A percentile compares a stretch with the other conserved stretches of the same genome.
phyloP scores from a whole-genome alignment of 139 green algal species.

The Edaphochlamys debaryana region DNA sequence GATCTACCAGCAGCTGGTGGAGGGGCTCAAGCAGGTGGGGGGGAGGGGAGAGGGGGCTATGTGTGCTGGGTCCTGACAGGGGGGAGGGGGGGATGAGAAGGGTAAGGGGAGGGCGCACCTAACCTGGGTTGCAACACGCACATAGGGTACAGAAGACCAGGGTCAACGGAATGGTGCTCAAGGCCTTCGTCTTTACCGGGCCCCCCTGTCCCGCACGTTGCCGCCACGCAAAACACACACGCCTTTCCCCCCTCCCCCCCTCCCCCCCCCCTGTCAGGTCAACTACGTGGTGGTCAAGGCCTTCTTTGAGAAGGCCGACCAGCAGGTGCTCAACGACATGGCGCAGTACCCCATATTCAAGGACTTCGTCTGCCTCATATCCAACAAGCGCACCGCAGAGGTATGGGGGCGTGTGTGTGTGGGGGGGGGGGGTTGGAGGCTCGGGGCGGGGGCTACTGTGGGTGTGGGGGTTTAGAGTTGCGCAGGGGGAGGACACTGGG shows the following conservation, averaged over 20 bases:
- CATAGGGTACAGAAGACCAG: too few relatives aligned
- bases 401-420: neutral
- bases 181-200: too few relatives aligned
- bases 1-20: conserved; percentile 44
- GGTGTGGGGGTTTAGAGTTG: too few relatives aligned
- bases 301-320: conserved; percentile 23
- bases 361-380: conserved; percentile 31
- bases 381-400: conserved; percentile 24
- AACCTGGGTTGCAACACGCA: too few relatives aligned
- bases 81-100: neutral
- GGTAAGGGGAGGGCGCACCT: neutral
- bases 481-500: too few relatives aligned
- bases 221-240: too few relatives aligned
- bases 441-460: too few relatives aligned
- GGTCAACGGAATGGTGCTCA: too few relatives aligned
- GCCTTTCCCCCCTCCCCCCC: too few relatives aligned
- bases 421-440: too few relatives aligned
- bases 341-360: conserved; percentile 38
- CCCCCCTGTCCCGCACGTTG: too few relatives aligned
- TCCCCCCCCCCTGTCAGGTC: neutral
- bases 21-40: conserved; percentile 28
- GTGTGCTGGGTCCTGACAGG: neutral
- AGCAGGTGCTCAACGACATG: conserved; percentile 42
- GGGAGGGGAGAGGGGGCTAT: neutral
- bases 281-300: conserved; percentile 33